Conservation (phyloP, 805 yeast genomes). For the Starmerella khaoyaiensis region DNA sequence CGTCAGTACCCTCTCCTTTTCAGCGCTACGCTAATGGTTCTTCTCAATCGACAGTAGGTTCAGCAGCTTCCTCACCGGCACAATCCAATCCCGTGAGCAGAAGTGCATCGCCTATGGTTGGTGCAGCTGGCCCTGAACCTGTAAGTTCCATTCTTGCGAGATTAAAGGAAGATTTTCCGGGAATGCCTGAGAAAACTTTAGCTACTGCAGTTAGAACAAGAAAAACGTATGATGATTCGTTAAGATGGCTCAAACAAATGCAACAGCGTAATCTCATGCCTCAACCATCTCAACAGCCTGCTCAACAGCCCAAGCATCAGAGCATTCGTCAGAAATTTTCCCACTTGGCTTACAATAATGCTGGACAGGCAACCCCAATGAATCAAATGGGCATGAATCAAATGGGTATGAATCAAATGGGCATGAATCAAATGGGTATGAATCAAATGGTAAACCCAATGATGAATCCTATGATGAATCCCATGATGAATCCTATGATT, state of each 20-base stretch:
- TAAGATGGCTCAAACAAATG: constrained; percentile 27
- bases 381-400: background rate
- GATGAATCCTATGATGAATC: no score
- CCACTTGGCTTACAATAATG: constrained; percentile 9
- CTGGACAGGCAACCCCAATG: constrained; percentile 3
- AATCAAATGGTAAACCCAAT: no score
- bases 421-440: background rate
- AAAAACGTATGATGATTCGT: constrained; percentile 28
- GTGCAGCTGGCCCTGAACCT: constrained; percentile 4
- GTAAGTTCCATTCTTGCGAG: constrained; percentile 9
- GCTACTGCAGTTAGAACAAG: constrained; percentile 23
- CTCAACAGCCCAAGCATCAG: constrained; percentile 23
- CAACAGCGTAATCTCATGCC: constrained; percentile 24
- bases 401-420: constrained; percentile 2
- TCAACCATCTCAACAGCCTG: constrained; percentile 8
- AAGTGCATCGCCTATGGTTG: background rate
- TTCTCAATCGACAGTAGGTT: no score
- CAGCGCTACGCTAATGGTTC: no score
- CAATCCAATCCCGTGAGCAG: no score
- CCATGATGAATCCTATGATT: constrained; percentile 4
- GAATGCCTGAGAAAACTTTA: constrained; percentile 20
- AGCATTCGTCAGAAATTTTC: constrained; percentile 30
- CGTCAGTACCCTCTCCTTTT: no score
- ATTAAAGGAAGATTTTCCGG: constrained; percentile 19
- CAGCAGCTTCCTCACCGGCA: no score